A percentile compares a stretch with the other conserved stretches of the same genome.
Conservation (phyloP, 257 asterid genomes). For the Rubia yunnanensis region DNA sequence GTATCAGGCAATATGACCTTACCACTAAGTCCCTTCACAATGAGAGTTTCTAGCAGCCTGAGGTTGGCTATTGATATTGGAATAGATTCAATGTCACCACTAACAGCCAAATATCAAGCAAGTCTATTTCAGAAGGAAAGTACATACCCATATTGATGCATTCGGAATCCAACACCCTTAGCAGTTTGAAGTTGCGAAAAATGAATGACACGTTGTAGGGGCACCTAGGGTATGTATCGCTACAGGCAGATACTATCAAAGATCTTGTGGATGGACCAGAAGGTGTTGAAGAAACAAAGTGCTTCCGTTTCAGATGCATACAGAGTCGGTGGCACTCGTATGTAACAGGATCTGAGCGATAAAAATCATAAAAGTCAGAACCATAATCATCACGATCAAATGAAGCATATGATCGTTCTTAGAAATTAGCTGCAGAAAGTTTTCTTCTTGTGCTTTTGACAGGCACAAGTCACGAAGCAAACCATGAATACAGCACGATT, state of each 20-base stretch:
- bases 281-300: background rate
- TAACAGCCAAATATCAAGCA: slow-evolving; percentile 1
- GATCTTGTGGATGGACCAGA: background rate
- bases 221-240: background rate
- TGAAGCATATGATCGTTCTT: background rate
- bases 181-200: background rate
- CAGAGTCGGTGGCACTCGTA: background rate
- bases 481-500: slow-evolving; percentile 1
- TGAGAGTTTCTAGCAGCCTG: background rate
- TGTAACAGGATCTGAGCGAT: background rate
- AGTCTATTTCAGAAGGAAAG: background rate
- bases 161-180: slow-evolving; percentile 1
- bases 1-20: background rate
- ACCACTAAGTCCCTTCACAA: background rate
- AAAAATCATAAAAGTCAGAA: background rate
- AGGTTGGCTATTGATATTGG: background rate
- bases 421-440: background rate
- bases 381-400: background rate
- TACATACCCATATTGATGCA: background rate
- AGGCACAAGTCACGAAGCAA: slow-evolving; percentile 2
- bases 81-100: background rate
- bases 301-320: background rate
- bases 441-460: background rate
- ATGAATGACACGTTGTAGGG: background rate
- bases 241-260: background rate